phyloP scores from a whole-genome alignment of 2,329 filamentous ascomycete genomes.

The Talaromyces albobiverticillius region DNA sequence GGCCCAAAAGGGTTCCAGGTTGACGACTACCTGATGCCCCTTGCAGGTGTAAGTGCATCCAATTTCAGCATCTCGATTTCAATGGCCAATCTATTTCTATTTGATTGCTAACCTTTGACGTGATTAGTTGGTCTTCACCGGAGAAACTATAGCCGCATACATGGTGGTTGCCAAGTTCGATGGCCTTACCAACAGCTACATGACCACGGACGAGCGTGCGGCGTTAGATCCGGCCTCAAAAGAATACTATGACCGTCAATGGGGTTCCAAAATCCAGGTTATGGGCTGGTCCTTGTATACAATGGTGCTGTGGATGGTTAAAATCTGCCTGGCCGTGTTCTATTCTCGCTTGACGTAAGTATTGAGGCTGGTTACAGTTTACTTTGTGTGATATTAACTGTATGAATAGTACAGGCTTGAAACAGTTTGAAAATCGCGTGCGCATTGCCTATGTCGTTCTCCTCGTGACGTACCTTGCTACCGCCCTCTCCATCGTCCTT shows the following conservation, averaged over 20 bases:
- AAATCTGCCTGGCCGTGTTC: slow-evolving; percentile 53
- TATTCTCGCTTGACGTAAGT: slow-evolving; percentile 52
- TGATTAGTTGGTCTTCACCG: slow-evolving; percentile 44
- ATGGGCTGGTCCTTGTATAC: slow-evolving; percentile 55
- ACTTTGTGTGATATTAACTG: not conserved
- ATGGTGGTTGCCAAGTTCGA: slow-evolving; percentile 45
- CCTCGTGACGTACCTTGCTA: slow-evolving; percentile 46
- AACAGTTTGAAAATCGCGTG: slow-evolving; percentile 42
- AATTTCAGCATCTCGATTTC: not conserved
- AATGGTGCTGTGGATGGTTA: slow-evolving; percentile 52
- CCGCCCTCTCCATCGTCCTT: slow-evolving; percentile 48
- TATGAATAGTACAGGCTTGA: slow-evolving; percentile 33
- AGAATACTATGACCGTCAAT: slow-evolving; percentile 47
- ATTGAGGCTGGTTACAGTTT: not conserved
- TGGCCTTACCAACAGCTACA: slow-evolving; percentile 56
- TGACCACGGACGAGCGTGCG: slow-evolving; percentile 50
- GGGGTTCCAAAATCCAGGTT: slow-evolving; percentile 52
- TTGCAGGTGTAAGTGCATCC: slow-evolving; percentile 43
- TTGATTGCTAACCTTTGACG: not conserved
- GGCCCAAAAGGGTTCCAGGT: slow-evolving; percentile 47
- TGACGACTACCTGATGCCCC: slow-evolving; percentile 57
- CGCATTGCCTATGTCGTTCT: slow-evolving; percentile 51
- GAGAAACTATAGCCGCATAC: slow-evolving; percentile 49
- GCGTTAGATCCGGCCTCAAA: slow-evolving; percentile 41
- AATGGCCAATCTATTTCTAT: not conserved